These are phyloP conservation scores for Mucor plumbeus DNA, from an alignment of 371 early-diverging fungal genomes.

Conservation along the genomic window DNA sequence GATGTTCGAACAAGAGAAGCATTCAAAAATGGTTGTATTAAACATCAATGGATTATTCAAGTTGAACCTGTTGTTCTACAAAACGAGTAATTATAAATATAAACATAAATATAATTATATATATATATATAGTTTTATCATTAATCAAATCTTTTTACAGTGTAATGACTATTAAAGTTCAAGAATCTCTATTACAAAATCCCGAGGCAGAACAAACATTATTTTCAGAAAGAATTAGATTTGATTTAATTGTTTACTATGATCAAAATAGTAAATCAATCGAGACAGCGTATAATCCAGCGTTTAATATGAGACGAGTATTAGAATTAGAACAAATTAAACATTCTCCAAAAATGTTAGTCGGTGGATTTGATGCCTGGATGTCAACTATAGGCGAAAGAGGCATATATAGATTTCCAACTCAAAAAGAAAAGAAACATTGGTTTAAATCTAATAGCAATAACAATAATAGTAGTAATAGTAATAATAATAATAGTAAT, in stretches of 20 bases:
- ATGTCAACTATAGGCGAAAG: slow-evolving; percentile 41
- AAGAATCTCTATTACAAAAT: slow-evolving; percentile 28
- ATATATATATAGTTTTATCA: not conserved
- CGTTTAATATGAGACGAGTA: slow-evolving; percentile 41
- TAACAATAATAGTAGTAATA: too few relatives aligned
- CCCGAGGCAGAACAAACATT: slow-evolving; percentile 50
- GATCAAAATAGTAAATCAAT: slow-evolving; percentile 50
- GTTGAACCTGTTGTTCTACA: slow-evolving; percentile 72
- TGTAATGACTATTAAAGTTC: not conserved
- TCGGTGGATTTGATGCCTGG: slow-evolving; percentile 83
- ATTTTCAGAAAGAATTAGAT: slow-evolving; percentile 65
- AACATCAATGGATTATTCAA: slow-evolving; percentile 69
- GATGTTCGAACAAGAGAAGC: slow-evolving; percentile 75
- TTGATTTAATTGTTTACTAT: slow-evolving; percentile 74
- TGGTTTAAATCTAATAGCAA: slow-evolving; percentile 16
- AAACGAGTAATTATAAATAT: slow-evolving; percentile 42
- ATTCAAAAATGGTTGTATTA: slow-evolving; percentile 71
- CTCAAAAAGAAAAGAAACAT: slow-evolving; percentile 8
- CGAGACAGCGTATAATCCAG: slow-evolving; percentile 28
- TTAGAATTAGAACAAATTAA: slow-evolving; percentile 32
- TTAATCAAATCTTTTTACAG: not conserved
- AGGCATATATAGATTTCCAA: slow-evolving; percentile 39
- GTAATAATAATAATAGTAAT: not conserved
- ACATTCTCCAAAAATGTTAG: slow-evolving; percentile 64
- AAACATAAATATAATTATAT: not conserved